These are phyloP conservation scores for Raphidocelis subcapitata DNA, from an alignment of 139 green algal genomes.

Conservation along the genomic window DNA sequence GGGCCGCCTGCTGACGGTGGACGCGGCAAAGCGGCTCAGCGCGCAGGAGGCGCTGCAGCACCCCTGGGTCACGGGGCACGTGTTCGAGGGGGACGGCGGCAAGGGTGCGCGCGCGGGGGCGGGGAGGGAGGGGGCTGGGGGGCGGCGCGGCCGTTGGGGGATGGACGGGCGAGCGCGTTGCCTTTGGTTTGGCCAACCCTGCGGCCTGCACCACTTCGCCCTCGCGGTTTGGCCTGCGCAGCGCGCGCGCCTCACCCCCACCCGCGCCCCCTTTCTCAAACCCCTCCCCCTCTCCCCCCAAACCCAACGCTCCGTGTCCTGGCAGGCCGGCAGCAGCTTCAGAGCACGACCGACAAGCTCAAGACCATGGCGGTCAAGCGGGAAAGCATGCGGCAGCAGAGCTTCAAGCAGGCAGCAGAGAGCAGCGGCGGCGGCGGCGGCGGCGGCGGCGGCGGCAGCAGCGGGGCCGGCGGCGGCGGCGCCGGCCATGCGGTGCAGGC, in stretches of 20 bases:
- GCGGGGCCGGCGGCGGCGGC: too few relatives aligned
- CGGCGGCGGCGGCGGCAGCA: too few relatives aligned
- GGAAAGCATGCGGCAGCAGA: conserved; percentile 46
- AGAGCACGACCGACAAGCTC: conserved; percentile 53
- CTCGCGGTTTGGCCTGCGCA: too few relatives aligned
- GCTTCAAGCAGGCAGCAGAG: conserved; percentile 28
- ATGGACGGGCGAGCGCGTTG: too few relatives aligned
- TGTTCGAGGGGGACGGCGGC: conserved; percentile 9
- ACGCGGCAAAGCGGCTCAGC: conserved; percentile 63
- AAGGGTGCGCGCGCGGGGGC: conserved; percentile 1
- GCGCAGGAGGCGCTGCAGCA: conserved; percentile 72
- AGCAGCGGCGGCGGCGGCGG: too few relatives aligned
- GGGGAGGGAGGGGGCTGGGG: not conserved
- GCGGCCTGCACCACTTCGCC: too few relatives aligned
- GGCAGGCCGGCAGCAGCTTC: conserved; percentile 47
- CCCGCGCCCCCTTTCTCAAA: not conserved
- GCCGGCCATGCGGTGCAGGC: too few relatives aligned
- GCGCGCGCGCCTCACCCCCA: too few relatives aligned
- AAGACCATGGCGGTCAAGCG: conserved; percentile 57
- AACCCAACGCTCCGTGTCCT: too few relatives aligned
- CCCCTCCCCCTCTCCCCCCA: too few relatives aligned
- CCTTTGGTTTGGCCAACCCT: too few relatives aligned
- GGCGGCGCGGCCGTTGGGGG: not conserved
- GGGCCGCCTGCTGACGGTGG: conserved; percentile 63
- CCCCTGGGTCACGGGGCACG: conserved; percentile 51